These are phyloP conservation scores for Vaccinium darrowii DNA, from an alignment of 148 eudicot species.

Conservation along the genomic window DNA sequence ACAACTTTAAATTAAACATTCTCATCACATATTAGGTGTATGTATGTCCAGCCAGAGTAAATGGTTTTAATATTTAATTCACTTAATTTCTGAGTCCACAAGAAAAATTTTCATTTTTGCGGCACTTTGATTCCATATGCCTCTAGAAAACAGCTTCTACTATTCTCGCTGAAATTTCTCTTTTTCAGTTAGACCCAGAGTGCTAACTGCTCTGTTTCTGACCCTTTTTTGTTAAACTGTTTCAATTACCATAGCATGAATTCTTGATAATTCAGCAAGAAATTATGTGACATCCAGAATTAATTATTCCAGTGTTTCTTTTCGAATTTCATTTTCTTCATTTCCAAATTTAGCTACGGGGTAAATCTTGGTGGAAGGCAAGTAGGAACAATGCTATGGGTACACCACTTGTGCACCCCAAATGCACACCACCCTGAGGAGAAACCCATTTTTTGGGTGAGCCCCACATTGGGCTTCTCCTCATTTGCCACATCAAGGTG, in stretches of 20 bases:
- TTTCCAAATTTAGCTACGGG: background rate
- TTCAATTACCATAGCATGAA: background rate
- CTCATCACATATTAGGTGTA: background rate
- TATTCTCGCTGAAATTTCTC: background rate
- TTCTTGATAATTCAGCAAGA: background rate
- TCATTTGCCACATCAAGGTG: too few species aligned
- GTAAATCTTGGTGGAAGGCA: background rate
- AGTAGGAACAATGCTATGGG: too few species aligned
- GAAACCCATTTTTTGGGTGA: too few species aligned
- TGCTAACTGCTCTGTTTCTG: background rate
- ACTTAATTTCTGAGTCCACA: background rate
- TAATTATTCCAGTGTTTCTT: background rate
- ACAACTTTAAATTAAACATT: background rate
- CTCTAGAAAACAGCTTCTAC: background rate
- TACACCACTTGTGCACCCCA: too few species aligned
- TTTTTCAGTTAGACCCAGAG: background rate
- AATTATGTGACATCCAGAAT: background rate
- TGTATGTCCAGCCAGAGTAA: background rate
- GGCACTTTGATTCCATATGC: background rate
- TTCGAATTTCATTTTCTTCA: background rate
- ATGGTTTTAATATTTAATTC: background rate
- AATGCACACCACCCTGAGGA: too few species aligned
- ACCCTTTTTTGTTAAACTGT: background rate
- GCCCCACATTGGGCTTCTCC: too few species aligned
- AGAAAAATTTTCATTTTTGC: background rate